A percentile compares a stretch with the other conserved stretches of the same genome.
phyloP scores from a whole-genome alignment of 2,329 filamentous ascomycete species.

The Chalaropsis ovoidea region DNA sequence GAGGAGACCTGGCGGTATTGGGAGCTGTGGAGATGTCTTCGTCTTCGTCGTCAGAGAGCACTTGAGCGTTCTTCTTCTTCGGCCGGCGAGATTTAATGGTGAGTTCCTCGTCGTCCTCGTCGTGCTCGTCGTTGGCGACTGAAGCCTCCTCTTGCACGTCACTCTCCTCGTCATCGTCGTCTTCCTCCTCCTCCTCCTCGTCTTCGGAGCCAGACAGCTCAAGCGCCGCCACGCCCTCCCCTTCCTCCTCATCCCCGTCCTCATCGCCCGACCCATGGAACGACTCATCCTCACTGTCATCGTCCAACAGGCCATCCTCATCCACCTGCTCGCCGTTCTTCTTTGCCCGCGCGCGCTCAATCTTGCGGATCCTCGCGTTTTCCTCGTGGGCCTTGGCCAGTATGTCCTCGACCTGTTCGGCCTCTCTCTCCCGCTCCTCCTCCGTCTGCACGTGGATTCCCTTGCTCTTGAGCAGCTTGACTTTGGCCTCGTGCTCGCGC shows the following conservation, averaged over 20 bases:
- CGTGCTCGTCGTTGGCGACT: slow-evolving; percentile 33
- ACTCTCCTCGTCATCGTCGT: slow-evolving; percentile 32
- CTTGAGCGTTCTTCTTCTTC: slow-evolving; percentile 42
- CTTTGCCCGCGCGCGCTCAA: slow-evolving; percentile 62
- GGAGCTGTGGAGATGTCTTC: slow-evolving; percentile 31
- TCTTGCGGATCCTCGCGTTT: slow-evolving; percentile 64
- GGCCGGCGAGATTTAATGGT: slow-evolving; percentile 42
- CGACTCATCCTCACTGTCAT: slow-evolving; percentile 46
- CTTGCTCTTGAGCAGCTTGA: slow-evolving; percentile 66
- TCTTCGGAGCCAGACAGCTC: slow-evolving; percentile 41
- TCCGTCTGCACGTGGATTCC: slow-evolving; percentile 73
- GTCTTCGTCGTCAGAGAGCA: slow-evolving; percentile 59
- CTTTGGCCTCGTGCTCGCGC: slow-evolving; percentile 62
- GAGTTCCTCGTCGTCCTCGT: slow-evolving; percentile 35
- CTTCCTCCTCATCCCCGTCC: slow-evolving; percentile 33
- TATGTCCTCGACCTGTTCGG: slow-evolving; percentile 76
- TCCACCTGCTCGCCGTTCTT: slow-evolving; percentile 41
- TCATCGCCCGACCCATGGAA: slow-evolving; percentile 39
- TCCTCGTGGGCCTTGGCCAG: slow-evolving; percentile 75
- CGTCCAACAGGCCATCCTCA: slow-evolving; percentile 46
- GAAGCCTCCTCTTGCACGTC: slow-evolving; percentile 34
- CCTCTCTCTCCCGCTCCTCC: slow-evolving; percentile 74
- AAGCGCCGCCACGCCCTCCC: slow-evolving; percentile 33
- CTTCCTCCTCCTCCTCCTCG: slow-evolving; percentile 33
- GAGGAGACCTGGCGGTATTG: slow-evolving; percentile 30